A percentile compares a stretch with the other conserved stretches of the same genome.
phyloP scores from a whole-genome alignment of 805 yeast genomes.

The Hanseniaspora taiwanica region DNA sequence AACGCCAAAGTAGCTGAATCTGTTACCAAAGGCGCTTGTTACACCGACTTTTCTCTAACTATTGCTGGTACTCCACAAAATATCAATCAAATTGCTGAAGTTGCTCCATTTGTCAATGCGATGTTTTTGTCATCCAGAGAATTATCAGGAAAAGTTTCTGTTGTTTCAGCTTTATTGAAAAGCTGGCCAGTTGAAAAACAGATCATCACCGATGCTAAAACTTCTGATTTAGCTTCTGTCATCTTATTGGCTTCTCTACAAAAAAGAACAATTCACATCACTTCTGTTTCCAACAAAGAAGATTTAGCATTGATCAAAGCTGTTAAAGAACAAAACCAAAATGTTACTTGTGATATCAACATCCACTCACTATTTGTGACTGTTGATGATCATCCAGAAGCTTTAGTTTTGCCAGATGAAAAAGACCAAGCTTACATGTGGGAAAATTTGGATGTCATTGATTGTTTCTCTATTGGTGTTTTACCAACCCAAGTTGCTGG shows the following conservation, averaged over 20 bases:
- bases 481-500: slow-evolving; percentile 62
- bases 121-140: slow-evolving; percentile 72
- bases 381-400: slow-evolving; percentile 57
- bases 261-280: slow-evolving; percentile 73
- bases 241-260: slow-evolving; percentile 80
- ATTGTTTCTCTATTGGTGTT: slow-evolving; percentile 77
- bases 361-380: slow-evolving; percentile 67
- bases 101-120: slow-evolving; percentile 58
- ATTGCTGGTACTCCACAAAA: slow-evolving; percentile 73
- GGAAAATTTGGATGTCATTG: slow-evolving; percentile 59
- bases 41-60: slow-evolving; percentile 70
- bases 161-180: slow-evolving; percentile 65
- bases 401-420: slow-evolving; percentile 61
- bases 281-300: slow-evolving; percentile 68
- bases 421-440: slow-evolving; percentile 76
- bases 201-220: slow-evolving; percentile 81
- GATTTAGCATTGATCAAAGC: slow-evolving; percentile 74
- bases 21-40: slow-evolving; percentile 42
- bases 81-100: slow-evolving; percentile 44
- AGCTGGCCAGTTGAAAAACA: slow-evolving; percentile 79
- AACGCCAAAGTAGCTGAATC: slow-evolving; percentile 50
- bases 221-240: slow-evolving; percentile 87
- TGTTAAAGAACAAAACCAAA: slow-evolving; percentile 70
- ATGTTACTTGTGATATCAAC: slow-evolving; percentile 83
- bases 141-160: slow-evolving; percentile 57